A percentile compares a stretch with the other conserved stretches of the same genome.
Evolutionary conservation across 805 yeast genomes (phyloP).

Genomic region (Hanseniaspora thailandica): DNA sequence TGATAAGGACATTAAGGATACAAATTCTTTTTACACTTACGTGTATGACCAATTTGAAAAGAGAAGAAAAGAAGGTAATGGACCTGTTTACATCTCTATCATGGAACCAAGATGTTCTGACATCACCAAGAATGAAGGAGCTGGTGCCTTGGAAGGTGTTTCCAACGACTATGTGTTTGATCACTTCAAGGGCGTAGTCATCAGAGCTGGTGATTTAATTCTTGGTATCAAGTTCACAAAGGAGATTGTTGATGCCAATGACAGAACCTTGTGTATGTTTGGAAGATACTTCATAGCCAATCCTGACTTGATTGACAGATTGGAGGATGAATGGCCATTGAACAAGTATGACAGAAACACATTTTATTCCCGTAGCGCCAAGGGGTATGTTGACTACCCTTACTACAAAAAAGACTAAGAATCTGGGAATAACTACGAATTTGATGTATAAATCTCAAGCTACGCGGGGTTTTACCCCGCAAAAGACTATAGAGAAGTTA

Average conservation of each 20-base stretch:
- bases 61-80: constrained; percentile 26
- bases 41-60: constrained; percentile 33
- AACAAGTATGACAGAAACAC: constrained; percentile 32
- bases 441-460: too few species aligned
- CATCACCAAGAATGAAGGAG: constrained; percentile 17
- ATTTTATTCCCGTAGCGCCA: constrained; percentile 30
- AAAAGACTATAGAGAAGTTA: neutral
- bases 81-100: constrained; percentile 34
- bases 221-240: neutral
- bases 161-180: constrained; percentile 17
- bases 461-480: too few species aligned
- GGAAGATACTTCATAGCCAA: constrained; percentile 32
- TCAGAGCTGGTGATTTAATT: constrained; percentile 16
- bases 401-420: constrained; percentile 18
- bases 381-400: constrained; percentile 30
- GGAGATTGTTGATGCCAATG: constrained; percentile 23
- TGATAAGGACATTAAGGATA: constrained; percentile 23
- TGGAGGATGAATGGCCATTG: constrained; percentile 27
- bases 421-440: neutral
- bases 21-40: constrained; percentile 33
- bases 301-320: constrained; percentile 32
- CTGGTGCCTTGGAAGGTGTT: constrained; percentile 14
- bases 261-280: constrained; percentile 35
- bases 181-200: constrained; percentile 21
- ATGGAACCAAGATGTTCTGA: constrained; percentile 36